Evolutionary conservation across 805 yeast species (phyloP), one percentile per base, ranked within the genome.

Genomic region (Candida fluviatilis): DNA sequence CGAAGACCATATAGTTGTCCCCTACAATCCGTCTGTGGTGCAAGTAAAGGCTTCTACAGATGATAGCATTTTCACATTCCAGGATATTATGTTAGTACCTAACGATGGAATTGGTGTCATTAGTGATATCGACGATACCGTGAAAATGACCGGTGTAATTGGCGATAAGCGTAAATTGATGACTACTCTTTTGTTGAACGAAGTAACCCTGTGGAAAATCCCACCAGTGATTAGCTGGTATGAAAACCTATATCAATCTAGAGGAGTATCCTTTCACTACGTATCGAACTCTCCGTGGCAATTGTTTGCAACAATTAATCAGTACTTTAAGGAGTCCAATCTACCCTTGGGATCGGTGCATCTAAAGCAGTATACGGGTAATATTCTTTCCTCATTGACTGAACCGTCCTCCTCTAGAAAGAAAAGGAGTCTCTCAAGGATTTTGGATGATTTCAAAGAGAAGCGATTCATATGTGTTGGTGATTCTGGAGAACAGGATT

Each of bases 211-310:
- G n/a, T 82, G 95, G 78, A 73, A 70, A 35, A 76, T 93, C 15
- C 82, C 87, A 0, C 82, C 86, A 2, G 82, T 93, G 18, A 72
- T 84, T 3, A 68, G 71, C 25, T 88, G 95, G 89, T 87, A 77
- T 52, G 66, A 67, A 6, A 61, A 64, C n/a, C 54, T 90, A 27
- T 54, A 57, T 7, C 27, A 45, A 4, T 54, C 62, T 7, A 58
- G 70, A 10, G 71, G 78, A 31, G 71, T 80, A 3, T 66, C 78
- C n/a, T 78, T 91, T 52, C 96, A 90, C 57, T 95, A 91, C 57
- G 98, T 95, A 2, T 90, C 97, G 5, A 93, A 95, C 61, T 81
- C 95, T 1, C 99, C 99, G 0, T 85, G 95, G 79, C 98, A 93
- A 58, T 63, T 93, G 17, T 89, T 72, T 56, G 72, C 78, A 14